Percentiles rank a stretch among this genome's conserved stretches.
Conservation (phyloP, 805 yeast species). For the Geotrichum ghanense region DNA sequence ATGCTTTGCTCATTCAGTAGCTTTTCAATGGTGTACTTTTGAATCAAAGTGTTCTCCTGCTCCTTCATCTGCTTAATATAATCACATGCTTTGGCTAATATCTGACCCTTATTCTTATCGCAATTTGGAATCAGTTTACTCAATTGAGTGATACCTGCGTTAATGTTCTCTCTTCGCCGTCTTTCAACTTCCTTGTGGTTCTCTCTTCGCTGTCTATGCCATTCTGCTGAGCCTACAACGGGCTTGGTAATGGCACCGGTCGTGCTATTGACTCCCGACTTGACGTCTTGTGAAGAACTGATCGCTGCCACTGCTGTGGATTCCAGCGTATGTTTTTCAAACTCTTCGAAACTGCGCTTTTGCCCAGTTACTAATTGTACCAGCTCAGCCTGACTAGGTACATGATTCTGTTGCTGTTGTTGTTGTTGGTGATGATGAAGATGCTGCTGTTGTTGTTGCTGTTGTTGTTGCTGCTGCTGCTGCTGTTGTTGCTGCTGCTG, state of each 20-base stretch:
- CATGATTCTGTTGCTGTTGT: not conserved
- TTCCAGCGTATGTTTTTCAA: not conserved
- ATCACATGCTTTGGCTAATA: conserved; percentile 78
- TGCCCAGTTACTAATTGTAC: not conserved
- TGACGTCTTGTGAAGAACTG: not conserved
- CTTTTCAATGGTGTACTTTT: conserved; percentile 92
- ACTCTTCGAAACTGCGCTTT: not conserved
- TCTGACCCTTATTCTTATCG: conserved; percentile 85
- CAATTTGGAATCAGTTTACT: conserved; percentile 69
- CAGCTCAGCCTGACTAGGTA: not conserved
- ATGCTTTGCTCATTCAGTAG: conserved; percentile 85
- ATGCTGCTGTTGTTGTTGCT: conserved; percentile 1
- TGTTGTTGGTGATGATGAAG: not conserved
- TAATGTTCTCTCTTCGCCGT: conserved; percentile 81
- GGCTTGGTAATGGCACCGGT: conserved; percentile 32
- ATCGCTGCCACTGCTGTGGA: not conserved
- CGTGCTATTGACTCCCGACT: not conserved
- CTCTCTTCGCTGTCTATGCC: conserved; percentile 73
- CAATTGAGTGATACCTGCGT: conserved; percentile 72
- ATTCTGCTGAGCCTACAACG: conserved; percentile 65
- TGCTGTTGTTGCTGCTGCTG: conserved; percentile 1
- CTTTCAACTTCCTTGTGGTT: conserved; percentile 95
- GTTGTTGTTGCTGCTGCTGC: not conserved
- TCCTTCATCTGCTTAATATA: conserved; percentile 83
- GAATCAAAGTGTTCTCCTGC: conserved; percentile 78